Base-by-base conservation (phyloP, 495 filamentous ascomycete species). In the Rusavskia elegans region DNA sequence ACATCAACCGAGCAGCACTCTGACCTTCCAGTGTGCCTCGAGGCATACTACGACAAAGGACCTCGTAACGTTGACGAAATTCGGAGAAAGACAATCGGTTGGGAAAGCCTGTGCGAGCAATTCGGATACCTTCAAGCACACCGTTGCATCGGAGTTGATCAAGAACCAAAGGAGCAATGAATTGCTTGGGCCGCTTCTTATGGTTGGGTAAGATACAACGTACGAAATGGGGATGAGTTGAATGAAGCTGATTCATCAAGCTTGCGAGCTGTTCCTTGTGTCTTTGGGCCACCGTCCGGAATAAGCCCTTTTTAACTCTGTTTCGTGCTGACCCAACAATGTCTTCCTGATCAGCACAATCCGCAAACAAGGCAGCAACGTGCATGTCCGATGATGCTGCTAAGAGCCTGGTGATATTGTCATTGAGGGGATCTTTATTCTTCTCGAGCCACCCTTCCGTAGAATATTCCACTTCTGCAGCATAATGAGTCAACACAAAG, bases 191-290 rank as follows among this genome's bases (percentile, higher is more conserved):
- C n/a, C 83, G 76, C 65, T 99, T 99, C 68, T 90, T 94, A 72
- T 99, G 92, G 61, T 99, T 99, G 14, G 93, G 93, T 46, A 99
- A 79, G 54, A 99, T 99, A 61, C 93, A 99, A 23, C 93, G 82
- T 2, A 97, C 93, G 61, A 99, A 99, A 66, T 99, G 93, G 40
- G 93, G 93, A 64, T 99, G 93, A 3, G 93, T 99, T 0, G 84
- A 89, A 61, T 97, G 81, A 16, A 99, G 78, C 61, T 96, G 88
- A n/a, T 74, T 75, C 93, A 99, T 99, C 50, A 99, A 71, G 53
- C 82, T 95, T 1, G 87, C 86, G 10, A 99, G 73, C 57, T 96
- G 92, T 59, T 99, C 93, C 63, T 99, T 99, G 68, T 99, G 93
- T 54, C 90, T 75, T 65, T 99, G 93, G 1, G 93, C 93, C 20